Evolutionary conservation across 2,329 filamentous ascomycete species (phyloP).

Genomic region (Fusarium chaquense): DNA sequence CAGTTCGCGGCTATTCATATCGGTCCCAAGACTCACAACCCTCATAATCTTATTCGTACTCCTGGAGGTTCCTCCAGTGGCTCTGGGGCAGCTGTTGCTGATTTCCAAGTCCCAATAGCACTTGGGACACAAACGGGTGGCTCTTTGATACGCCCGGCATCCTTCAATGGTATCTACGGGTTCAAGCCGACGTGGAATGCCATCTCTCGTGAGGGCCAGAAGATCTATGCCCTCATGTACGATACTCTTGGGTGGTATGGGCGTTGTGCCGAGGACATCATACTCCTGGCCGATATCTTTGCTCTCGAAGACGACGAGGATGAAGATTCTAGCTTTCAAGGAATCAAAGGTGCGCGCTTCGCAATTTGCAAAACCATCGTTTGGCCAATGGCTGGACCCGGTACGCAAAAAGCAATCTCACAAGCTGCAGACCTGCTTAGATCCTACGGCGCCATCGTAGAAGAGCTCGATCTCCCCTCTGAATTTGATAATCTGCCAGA

Average conservation of each 20-base stretch:
- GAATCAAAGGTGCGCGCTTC: conserved; percentile 64
- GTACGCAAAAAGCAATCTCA: conserved; percentile 59
- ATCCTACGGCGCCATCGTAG: conserved; percentile 65
- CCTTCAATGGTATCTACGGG: conserved; percentile 75
- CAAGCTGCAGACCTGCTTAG: conserved; percentile 56
- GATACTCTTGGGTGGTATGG: conserved; percentile 74
- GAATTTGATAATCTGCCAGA: conserved; percentile 62
- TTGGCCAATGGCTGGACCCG: conserved; percentile 63
- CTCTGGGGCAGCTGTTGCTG: conserved; percentile 74
- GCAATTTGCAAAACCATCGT: conserved; percentile 67
- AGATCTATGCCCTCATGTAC: conserved; percentile 68
- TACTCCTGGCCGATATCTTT: conserved; percentile 68
- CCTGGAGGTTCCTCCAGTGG: conserved; percentile 77
- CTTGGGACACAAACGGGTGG: conserved; percentile 77
- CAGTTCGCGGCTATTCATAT: conserved; percentile 70
- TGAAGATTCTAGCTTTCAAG: conserved; percentile 54
- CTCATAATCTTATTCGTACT: conserved; percentile 73
- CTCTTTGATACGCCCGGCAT: conserved; percentile 72
- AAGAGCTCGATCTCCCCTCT: conserved; percentile 66
- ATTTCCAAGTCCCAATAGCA: conserved; percentile 70
- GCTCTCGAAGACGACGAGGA: conserved; percentile 59
- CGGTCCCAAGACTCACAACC: conserved; percentile 69
- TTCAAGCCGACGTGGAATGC: conserved; percentile 76
- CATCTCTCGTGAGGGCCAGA: conserved; percentile 72
- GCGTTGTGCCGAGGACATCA: conserved; percentile 68